Evolutionary conservation across 371 early-diverging fungal species (phyloP).

Genomic region (Rhizopus delemar): DNA sequence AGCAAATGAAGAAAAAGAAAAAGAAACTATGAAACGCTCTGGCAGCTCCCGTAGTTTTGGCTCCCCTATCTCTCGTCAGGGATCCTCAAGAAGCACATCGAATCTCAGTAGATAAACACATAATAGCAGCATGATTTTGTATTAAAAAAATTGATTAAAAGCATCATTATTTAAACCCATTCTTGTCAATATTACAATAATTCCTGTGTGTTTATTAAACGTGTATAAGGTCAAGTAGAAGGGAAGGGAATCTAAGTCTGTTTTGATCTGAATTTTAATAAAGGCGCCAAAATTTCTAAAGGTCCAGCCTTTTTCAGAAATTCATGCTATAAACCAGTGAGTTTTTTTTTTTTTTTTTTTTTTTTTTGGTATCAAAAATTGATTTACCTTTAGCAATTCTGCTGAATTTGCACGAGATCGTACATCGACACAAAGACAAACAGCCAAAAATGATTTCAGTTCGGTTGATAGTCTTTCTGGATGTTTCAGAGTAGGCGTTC

Average conservation of each 20-base stretch:
- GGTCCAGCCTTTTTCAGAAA: slow-evolving; percentile 70
- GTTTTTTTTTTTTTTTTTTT: neutral
- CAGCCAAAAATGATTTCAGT: slow-evolving; percentile 86
- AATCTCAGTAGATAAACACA: neutral
- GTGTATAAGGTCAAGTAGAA: neutral
- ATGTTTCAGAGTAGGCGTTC: slow-evolving; percentile 89
- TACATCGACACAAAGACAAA: slow-evolving; percentile 90
- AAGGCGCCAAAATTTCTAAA: slow-evolving; percentile 52
- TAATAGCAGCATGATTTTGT: neutral
- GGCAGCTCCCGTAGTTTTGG: slow-evolving; percentile 63
- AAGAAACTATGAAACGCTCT: slow-evolving; percentile 68
- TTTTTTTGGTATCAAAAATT: neutral
- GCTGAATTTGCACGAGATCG: slow-evolving; percentile 80
- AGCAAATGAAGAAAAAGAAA: slow-evolving; percentile 64
- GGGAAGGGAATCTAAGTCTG: neutral
- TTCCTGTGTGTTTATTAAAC: neutral
- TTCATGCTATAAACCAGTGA: slow-evolving; percentile 49
- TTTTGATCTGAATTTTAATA: slow-evolving; percentile 50
- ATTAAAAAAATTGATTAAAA: too few relatives aligned
- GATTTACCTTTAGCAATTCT: slow-evolving; percentile 73
- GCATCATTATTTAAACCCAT: too few relatives aligned
- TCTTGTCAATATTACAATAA: too few relatives aligned
- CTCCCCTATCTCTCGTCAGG: slow-evolving; percentile 55
- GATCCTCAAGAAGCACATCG: slow-evolving; percentile 26
- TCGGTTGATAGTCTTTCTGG: slow-evolving; percentile 83